Base-by-base conservation (phyloP, 805 yeast genomes). In the Cyberlindnera japonica region DNA sequence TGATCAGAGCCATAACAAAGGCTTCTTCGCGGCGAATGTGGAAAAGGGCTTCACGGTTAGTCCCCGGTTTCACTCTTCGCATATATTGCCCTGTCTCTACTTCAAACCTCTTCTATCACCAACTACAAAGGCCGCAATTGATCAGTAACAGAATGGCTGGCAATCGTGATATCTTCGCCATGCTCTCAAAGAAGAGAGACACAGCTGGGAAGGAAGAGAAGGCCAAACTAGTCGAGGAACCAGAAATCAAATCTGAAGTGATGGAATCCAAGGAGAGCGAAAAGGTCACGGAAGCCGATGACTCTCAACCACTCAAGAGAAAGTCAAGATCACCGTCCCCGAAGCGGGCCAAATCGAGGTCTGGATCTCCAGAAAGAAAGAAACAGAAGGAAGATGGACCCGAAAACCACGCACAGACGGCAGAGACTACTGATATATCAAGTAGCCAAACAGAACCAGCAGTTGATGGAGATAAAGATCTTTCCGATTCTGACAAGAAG, bases 121-220 rank as follows among this genome's bases (percentile, higher is more conserved):
- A 35, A 10, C 22, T 20, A 23, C 31, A 11, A 23, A 28, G 44
- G 27, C 39, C 42, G 6, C 35, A 32, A 12, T 19, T 40, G 17
- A 16, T 14, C 20, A 14, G 20, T 10, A 11, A 29, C 37, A 44
- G 29, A 16, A 51, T 51, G 55, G 45, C 49, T 4, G 50, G 47
- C 3, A 45, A 53, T 29, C 34, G 55, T 25, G 57, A 53, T 32
- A 53, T 53, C 13, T 53, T 53, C 34, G 48, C 55, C 12, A 53
- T 53, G 57, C 49, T 53, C 33, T 44, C 54, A 14, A 44, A 36
- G 34, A 47, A 43, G 44, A 43, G 35, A 18, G 6, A 27, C 7
- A 18, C 30, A 6, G 7, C 28, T 25, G 28, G 14, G 11, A 13
- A 7, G 6, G n/a, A 25, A 25, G n/a, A 9, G 28, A 8, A 25